A percentile compares a stretch with the other conserved stretches of the same genome.
Conservation (phyloP, 352 stramenopile species). For the Globisporangium abappressorium region DNA sequence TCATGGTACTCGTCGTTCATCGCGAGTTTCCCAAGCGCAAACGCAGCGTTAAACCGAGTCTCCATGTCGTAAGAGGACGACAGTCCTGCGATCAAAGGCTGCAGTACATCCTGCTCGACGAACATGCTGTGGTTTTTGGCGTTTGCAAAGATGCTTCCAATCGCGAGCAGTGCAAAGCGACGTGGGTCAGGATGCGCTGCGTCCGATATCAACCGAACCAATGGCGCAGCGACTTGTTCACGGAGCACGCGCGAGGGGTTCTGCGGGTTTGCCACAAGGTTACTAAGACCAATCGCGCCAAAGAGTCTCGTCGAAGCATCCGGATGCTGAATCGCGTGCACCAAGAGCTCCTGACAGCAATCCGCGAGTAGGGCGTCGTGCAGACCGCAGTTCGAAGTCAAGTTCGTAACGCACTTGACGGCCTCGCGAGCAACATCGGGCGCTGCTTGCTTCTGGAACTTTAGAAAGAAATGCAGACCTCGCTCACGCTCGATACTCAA, state of each 20-base stretch:
- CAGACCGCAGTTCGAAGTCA: constrained; percentile 80
- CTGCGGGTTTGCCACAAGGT: constrained; percentile 84
- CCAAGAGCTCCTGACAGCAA: constrained; percentile 79
- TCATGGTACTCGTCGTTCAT: constrained; percentile 73
- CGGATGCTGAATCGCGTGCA: constrained; percentile 50
- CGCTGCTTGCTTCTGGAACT: constrained; percentile 43
- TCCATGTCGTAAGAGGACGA: constrained; percentile 76
- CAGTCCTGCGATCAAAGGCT: constrained; percentile 68
- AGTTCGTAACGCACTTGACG: constrained; percentile 73
- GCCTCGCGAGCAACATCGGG: constrained; percentile 51
- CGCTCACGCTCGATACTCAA: constrained; percentile 66
- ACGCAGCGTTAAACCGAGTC: constrained; percentile 92
- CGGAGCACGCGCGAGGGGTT: constrained; percentile 77
- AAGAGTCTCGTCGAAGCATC: constrained; percentile 83
- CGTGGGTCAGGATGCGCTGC: constrained; percentile 40
- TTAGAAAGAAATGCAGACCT: constrained; percentile 75
- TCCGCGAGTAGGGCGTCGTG: constrained; percentile 83
- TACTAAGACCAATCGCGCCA: constrained; percentile 86
- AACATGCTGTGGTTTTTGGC: constrained; percentile 63
- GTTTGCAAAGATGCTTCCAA: constrained; percentile 83
- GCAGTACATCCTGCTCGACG: constrained; percentile 65
- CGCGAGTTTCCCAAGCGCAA: constrained; percentile 92
- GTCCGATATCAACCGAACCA: constrained; percentile 58
- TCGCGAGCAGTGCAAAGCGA: constrained; percentile 78
- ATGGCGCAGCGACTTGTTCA: constrained; percentile 49